A percentile compares a stretch with the other conserved stretches of the same genome.
Conservation (phyloP, 805 yeast genomes). For the Debaryomyces castellii region DNA sequence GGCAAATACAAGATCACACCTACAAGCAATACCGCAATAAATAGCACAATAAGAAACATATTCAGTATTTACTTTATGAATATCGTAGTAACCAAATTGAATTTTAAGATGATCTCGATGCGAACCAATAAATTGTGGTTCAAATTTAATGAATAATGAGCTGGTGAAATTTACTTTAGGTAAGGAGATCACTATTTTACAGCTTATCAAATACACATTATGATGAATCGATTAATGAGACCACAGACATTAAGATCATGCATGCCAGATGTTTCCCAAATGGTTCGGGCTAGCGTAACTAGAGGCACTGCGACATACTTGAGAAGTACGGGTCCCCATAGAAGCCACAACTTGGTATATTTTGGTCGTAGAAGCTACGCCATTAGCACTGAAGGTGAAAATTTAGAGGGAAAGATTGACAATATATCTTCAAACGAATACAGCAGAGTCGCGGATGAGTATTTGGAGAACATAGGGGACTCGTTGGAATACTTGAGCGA, state of each 20-base stretch:
- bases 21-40: slow-evolving; percentile 43
- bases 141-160: not conserved
- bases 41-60: slow-evolving; percentile 38
- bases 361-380: not conserved
- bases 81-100: not conserved
- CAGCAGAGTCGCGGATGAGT: slow-evolving; percentile 61
- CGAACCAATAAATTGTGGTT: not conserved
- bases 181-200: not conserved
- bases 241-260: not conserved
- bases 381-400: slow-evolving; percentile 51
- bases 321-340: not conserved
- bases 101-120: not conserved
- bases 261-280: not conserved
- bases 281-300: not conserved
- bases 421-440: slow-evolving; percentile 52
- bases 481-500: slow-evolving; percentile 70
- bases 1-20: slow-evolving; percentile 47
- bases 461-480: slow-evolving; percentile 67
- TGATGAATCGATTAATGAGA: not conserved
- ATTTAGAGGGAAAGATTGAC: slow-evolving; percentile 52
- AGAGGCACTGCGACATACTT: not conserved
- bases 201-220: too few relatives aligned
- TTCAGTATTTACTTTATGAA: not conserved
- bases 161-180: too few relatives aligned
- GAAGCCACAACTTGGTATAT: not conserved